Percentiles rank a stretch among this genome's conserved stretches.
phyloP scores from a whole-genome alignment of 345 rosid species.

The Jatropha curcas region DNA sequence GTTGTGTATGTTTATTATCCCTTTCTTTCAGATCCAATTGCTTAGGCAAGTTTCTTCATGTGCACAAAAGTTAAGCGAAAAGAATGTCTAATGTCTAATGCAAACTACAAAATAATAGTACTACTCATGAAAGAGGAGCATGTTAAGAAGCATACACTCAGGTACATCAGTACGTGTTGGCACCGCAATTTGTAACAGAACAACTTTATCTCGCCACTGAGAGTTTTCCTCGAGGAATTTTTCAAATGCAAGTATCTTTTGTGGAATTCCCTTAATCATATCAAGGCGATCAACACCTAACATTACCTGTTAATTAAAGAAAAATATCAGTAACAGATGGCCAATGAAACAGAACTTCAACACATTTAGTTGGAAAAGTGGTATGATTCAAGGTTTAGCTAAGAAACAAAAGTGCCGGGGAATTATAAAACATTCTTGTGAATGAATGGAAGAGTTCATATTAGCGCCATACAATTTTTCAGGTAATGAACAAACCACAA shows the following conservation, averaged over 20 bases:
- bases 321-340: not conserved
- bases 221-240: slow-evolving; percentile 97
- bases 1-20: not conserved
- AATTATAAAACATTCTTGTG: too few species aligned
- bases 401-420: too few species aligned
- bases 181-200: slow-evolving; percentile 95
- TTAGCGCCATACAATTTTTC: too few species aligned
- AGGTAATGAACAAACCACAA: too few species aligned
- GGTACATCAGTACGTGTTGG: slow-evolving; percentile 99
- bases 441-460: too few species aligned
- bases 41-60: not conserved
- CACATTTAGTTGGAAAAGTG: not conserved
- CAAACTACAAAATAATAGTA: slow-evolving; percentile 7
- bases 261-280: slow-evolving; percentile 99
- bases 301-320: slow-evolving; percentile 69
- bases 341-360: not conserved
- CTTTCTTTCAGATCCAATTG: not conserved
- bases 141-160: slow-evolving; percentile 63
- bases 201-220: slow-evolving; percentile 96
- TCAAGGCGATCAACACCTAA: slow-evolving; percentile 99
- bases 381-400: too few species aligned
- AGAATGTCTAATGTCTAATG: not conserved
- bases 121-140: slow-evolving; percentile 5
- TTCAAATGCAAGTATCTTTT: slow-evolving; percentile 97
- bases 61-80: not conserved